phyloP scores from a whole-genome alignment of 768 basidiomycete genomes.

The Sistotremastrum niveocremeum region DNA sequence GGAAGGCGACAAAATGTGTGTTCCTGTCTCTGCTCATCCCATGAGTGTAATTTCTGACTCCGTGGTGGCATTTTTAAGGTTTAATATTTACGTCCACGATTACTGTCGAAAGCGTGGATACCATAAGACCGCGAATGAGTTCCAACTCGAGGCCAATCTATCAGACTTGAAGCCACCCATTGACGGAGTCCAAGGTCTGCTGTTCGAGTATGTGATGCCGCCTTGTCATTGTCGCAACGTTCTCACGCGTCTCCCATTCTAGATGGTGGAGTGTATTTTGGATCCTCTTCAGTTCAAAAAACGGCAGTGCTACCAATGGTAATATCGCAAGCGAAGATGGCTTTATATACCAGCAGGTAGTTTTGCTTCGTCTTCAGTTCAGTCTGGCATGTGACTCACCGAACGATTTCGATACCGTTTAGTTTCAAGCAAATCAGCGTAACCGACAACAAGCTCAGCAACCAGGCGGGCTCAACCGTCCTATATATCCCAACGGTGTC shows the following conservation, averaged over 20 bases:
- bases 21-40: constrained; percentile 8
- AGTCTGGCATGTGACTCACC: no score
- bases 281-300: constrained; percentile 74
- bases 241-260: constrained; percentile 2
- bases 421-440: no score
- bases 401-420: no score
- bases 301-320: constrained; percentile 64
- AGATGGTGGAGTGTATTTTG: constrained; percentile 90
- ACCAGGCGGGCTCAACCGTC: no score
- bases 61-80: constrained; percentile 32
- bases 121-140: constrained; percentile 54
- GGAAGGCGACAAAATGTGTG: constrained; percentile 80
- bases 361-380: neutral
- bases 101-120: constrained; percentile 75
- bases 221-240: constrained; percentile 6
- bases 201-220: constrained; percentile 54
- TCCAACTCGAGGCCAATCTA: constrained; percentile 55
- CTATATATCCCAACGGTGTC: no score
- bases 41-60: neutral
- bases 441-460: no score
- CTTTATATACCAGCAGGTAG: constrained; percentile 52
- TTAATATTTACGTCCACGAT: constrained; percentile 82
- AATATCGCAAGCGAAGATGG: constrained; percentile 13
- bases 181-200: constrained; percentile 67
- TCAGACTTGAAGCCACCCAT: constrained; percentile 61